Conservation (phyloP, 768 basidiomycete genomes). For the Boletus tylopilopsis region DNA sequence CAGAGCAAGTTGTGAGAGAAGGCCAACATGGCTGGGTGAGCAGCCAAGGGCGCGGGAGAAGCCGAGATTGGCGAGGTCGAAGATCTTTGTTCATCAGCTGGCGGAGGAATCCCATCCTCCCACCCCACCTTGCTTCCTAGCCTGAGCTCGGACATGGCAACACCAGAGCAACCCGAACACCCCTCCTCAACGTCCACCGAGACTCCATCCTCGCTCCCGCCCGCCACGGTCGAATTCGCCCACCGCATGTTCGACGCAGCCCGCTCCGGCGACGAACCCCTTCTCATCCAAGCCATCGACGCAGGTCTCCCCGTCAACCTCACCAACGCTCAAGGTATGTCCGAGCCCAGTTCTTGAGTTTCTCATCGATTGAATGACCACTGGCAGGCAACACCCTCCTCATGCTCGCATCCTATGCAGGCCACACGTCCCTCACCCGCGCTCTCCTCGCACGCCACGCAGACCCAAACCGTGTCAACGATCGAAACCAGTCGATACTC, state of each 20-base stretch:
- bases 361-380: too few species aligned
- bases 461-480: slow-evolving; percentile 68
- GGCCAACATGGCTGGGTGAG: slow-evolving; percentile 19
- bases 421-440: slow-evolving; percentile 51
- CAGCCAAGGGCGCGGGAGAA: too few species aligned
- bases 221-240: slow-evolving; percentile 47
- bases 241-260: slow-evolving; percentile 75
- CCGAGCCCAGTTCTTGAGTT: background rate
- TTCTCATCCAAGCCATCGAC: slow-evolving; percentile 59
- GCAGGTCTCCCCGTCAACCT: slow-evolving; percentile 70
- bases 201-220: slow-evolving; percentile 26
- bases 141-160: too few species aligned
- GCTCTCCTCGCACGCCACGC: slow-evolving; percentile 54
- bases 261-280: slow-evolving; percentile 48
- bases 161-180: too few species aligned
- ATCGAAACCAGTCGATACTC: slow-evolving; percentile 66
- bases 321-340: slow-evolving; percentile 64
- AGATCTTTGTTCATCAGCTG: too few species aligned
- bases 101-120: too few species aligned
- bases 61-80: too few species aligned
- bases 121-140: too few species aligned
- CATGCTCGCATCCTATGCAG: slow-evolving; percentile 75
- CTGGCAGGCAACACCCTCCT: slow-evolving; percentile 67
- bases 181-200: background rate
- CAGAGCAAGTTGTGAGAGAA: slow-evolving; percentile 36